Base-by-base conservation (phyloP, 345 rosid species). In the Sisymbrium altissimum region DNA sequence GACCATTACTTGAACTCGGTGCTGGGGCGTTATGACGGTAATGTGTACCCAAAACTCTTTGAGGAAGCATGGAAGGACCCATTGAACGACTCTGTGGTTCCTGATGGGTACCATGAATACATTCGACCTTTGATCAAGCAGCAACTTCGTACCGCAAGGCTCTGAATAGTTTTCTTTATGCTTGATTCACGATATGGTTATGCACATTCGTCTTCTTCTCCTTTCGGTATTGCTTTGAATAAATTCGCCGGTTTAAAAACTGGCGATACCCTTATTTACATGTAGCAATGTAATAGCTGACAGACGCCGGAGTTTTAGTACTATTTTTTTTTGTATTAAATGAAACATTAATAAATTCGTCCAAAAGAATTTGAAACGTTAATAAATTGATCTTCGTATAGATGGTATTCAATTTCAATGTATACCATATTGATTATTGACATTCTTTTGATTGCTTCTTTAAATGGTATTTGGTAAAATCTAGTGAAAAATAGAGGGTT, bases 21-120 rank as follows among this genome's bases (percentile, higher is more conserved):
- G 59, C 98, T 95, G 9, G 98, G 98, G 4, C 80, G 98, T 55
- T 95, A 83, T 10, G 98, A 95, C 18, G 99, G 99, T 58, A 89
- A 92, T 15, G 97, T 92, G 46, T 95, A 95, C 75, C 96, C 92
- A 1, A 90, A 83, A 36, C 90, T 95, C 2, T 86, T 87, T 2
- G 94, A 95, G 78, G 96, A 83, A 40, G 98, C 99, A 2, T 88
- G 96, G 99, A 92, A 92, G 84, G 97, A 92, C 75, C 99, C 99
- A 61, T 78, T 95, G 63, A 92, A 95, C 36, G 99, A 95, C 46
- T 78, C 91, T 1, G 94, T 88, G n/a, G 92, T 95, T 64, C 96
- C 96, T 9, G 99, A 95, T 81, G 99, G 98, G 33, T 95, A 85
- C 85, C 86, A 86, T 1, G 97, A 95, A 67, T 95, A 87, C 74